These are phyloP conservation scores for Chlamydomonas applanata DNA, from an alignment of 139 green algal genomes.

Conservation along the genomic window DNA sequence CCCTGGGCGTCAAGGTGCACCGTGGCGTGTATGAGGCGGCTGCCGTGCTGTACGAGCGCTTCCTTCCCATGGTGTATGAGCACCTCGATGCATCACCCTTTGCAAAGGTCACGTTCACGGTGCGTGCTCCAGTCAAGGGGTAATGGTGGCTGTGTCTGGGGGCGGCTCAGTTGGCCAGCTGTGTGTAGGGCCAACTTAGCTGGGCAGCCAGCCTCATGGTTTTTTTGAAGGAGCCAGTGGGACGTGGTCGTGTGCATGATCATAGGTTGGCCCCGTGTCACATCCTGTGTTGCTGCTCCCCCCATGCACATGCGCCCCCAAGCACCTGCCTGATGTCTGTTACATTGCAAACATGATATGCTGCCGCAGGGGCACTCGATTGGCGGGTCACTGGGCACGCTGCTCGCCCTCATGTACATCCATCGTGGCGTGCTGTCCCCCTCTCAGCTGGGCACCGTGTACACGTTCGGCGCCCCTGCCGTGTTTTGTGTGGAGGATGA, in stretches of 20 bases:
- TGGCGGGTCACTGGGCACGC: conserved; percentile 80
- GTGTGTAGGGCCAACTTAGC: no score
- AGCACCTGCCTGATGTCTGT: background rate
- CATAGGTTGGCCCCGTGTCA: no score
- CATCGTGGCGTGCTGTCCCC: conserved; percentile 64
- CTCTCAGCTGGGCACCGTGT: conserved; percentile 64
- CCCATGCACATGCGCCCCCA: background rate
- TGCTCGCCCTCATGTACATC: conserved; percentile 90
- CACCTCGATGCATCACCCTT: conserved; percentile 73
- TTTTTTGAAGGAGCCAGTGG: no score
- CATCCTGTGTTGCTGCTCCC: no score
- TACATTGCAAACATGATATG: no score
- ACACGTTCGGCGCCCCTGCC: conserved; percentile 90
- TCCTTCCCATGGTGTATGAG: conserved; percentile 84
- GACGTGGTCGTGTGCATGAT: no score
- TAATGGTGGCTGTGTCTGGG: no score
- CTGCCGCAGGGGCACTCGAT: conserved; percentile 90
- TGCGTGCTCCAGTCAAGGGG: no score
- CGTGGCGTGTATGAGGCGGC: conserved; percentile 91
- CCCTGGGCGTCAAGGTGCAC: conserved; percentile 85
- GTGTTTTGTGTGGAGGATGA: conserved; percentile 66
- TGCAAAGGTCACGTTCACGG: conserved; percentile 75
- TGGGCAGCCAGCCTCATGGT: no score
- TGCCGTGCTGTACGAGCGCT: conserved; percentile 80
- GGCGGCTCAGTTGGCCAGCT: background rate